These are phyloP conservation scores for Isabelozyma heimii DNA, from an alignment of 805 yeast genomes.

Conservation along the genomic window DNA sequence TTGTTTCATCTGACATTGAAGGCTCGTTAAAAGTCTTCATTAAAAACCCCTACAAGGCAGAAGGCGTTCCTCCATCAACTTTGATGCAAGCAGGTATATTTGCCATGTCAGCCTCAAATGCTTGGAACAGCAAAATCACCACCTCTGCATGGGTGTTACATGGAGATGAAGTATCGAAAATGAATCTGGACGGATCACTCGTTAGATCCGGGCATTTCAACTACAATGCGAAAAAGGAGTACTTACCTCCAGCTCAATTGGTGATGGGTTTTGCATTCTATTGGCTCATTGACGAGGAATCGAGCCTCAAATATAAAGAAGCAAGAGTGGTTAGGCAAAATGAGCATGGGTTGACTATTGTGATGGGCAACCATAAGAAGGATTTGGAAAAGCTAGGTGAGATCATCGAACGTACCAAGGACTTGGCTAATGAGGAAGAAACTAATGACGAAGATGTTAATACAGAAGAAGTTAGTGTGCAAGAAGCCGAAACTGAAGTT, in stretches of 20 bases:
- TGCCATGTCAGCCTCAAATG: slow-evolving; percentile 75
- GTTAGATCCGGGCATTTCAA: slow-evolving; percentile 63
- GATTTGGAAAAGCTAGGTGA: slow-evolving; percentile 22
- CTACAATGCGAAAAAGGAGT: slow-evolving; percentile 51
- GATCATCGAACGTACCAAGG: background rate
- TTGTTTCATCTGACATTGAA: slow-evolving; percentile 72
- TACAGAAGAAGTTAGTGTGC: background rate
- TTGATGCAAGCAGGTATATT: slow-evolving; percentile 86
- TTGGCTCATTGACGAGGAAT: slow-evolving; percentile 66
- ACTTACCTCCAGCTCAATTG: slow-evolving; percentile 75
- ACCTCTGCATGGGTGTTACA: slow-evolving; percentile 85
- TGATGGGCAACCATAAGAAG: slow-evolving; percentile 33
- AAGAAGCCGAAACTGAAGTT: background rate
- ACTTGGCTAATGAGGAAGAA: background rate
- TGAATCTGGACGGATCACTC: slow-evolving; percentile 57
- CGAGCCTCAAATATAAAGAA: slow-evolving; percentile 30
- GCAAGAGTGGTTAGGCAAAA: slow-evolving; percentile 28
- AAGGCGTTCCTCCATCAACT: slow-evolving; percentile 79
- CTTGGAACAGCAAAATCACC: slow-evolving; percentile 85
- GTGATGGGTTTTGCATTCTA: slow-evolving; percentile 87
- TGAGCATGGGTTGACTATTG: slow-evolving; percentile 36
- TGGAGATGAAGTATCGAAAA: slow-evolving; percentile 66
- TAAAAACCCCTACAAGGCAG: slow-evolving; percentile 71
- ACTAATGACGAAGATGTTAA: background rate
- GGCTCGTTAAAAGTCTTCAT: slow-evolving; percentile 76